Conservation (phyloP, 345 rosid species). For the Pistacia atlantica region DNA sequence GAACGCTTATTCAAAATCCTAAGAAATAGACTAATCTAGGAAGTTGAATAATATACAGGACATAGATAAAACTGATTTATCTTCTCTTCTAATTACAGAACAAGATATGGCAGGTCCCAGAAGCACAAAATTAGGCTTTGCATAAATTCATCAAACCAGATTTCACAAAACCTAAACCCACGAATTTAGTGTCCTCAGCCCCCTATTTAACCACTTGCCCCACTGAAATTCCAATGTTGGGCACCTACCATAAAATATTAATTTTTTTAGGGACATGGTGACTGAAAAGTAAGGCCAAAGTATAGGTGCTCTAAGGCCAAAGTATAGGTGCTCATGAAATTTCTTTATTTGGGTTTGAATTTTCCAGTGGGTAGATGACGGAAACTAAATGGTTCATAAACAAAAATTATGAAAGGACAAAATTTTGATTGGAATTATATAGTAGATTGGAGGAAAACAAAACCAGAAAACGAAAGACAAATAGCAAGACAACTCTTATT, state of each 20-base stretch:
- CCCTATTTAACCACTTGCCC: not conserved
- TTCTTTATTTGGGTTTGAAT: not conserved
- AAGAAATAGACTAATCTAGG: too few species aligned
- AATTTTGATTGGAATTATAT: too few species aligned
- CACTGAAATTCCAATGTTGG: not conserved
- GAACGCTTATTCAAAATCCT: too few species aligned
- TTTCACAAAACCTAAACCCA: not conserved
- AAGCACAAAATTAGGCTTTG: not conserved
- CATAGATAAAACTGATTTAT: too few species aligned
- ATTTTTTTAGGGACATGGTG: not conserved
- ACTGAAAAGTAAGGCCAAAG: not conserved
- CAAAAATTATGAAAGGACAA: not conserved
- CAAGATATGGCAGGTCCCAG: too few species aligned
- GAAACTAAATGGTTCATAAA: not conserved
- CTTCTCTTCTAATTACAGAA: too few species aligned
- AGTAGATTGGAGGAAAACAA: not conserved
- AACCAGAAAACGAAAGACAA: not conserved
- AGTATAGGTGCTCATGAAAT: not conserved
- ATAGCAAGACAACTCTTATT: not conserved
- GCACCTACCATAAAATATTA: not conserved
- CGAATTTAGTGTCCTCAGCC: too few species aligned
- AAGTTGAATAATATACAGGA: too few species aligned
- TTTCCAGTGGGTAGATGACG: not conserved
- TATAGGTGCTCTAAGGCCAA: not conserved
- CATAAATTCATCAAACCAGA: not conserved